A percentile compares a stretch with the other conserved stretches of the same genome.
Evolutionary conservation across 768 basidiomycete species (phyloP).

Genomic region (Auricularia cornea): DNA sequence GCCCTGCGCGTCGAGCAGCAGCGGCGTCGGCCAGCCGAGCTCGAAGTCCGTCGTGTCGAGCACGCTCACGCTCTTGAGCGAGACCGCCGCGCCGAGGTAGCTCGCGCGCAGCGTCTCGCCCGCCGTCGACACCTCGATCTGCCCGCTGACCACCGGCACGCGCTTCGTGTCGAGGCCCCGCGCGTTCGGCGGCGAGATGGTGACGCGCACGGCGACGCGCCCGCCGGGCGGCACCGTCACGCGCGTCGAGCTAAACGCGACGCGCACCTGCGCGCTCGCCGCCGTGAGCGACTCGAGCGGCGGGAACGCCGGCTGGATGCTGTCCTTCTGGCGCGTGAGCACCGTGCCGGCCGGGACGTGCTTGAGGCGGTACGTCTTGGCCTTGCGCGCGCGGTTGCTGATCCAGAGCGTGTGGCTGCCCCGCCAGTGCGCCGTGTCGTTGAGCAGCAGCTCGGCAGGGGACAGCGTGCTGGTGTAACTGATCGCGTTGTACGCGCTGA

Average conservation of each 20-base stretch:
- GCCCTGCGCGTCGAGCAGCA: neutral
- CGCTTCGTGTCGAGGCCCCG: neutral
- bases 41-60: neutral
- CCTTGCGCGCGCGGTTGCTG: neutral
- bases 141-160: slow-evolving; percentile 2
- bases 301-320: slow-evolving; percentile 1
- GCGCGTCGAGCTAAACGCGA: neutral
- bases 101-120: slow-evolving; percentile 5
- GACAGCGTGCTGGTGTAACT: slow-evolving; percentile 20
- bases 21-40: neutral
- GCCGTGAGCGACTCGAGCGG: slow-evolving; percentile 4
- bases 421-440: slow-evolving; percentile 29
- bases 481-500: slow-evolving; percentile 29
- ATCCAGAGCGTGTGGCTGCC: slow-evolving; percentile 2
- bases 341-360: slow-evolving; percentile 23
- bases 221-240: slow-evolving; percentile 18
- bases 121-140: neutral
- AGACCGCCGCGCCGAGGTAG: slow-evolving; percentile 1
- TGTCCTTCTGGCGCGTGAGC: slow-evolving; percentile 13
- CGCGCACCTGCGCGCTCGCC: slow-evolving; percentile 5
- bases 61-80: neutral
- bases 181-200: neutral
- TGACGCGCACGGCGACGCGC: neutral
- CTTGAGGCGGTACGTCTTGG: slow-evolving; percentile 16
- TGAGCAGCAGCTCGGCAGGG: slow-evolving; percentile 27